Percentiles rank a stretch among this genome's conserved stretches.
These are phyloP conservation scores for Ascochyta clinopodiicola DNA, from an alignment of 2,329 filamentous ascomycete species.

Conservation along the genomic window DNA sequence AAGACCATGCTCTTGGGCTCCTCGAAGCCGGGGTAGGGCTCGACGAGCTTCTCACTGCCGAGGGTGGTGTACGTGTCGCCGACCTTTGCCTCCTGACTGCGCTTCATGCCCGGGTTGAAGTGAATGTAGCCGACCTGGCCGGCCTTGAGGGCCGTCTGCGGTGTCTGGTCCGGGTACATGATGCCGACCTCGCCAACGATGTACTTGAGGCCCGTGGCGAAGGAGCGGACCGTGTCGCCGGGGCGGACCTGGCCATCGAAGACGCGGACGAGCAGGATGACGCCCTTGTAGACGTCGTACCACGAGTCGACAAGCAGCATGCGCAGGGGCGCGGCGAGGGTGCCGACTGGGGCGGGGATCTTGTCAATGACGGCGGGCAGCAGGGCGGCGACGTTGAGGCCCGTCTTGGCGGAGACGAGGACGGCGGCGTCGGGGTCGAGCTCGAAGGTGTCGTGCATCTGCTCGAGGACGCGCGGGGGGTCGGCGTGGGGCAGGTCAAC, in stretches of 20 bases:
- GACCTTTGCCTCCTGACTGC: conserved; percentile 91
- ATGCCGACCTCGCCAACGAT: conserved; percentile 96
- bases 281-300: conserved; percentile 96
- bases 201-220: conserved; percentile 88
- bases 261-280: conserved; percentile 86
- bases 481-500: conserved; percentile 92
- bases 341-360: conserved; percentile 81
- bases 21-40: conserved; percentile 89
- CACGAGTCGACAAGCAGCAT: conserved; percentile 95
- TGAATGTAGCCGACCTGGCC: conserved; percentile 96
- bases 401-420: conserved; percentile 91
- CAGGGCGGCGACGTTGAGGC: conserved; percentile 82
- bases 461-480: conserved; percentile 80
- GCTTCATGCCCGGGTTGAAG: conserved; percentile 99
- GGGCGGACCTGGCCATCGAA: conserved; percentile 86
- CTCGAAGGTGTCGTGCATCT: conserved; percentile 88
- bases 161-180: conserved; percentile 87
- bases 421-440: conserved; percentile 77
- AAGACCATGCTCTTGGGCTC: conserved; percentile 99
- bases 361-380: conserved; percentile 84
- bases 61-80: conserved; percentile 92
- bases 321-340: conserved; percentile 74
- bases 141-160: conserved; percentile 79
- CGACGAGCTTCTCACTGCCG: conserved; percentile 75
- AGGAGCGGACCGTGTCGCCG: conserved; percentile 85